Conservation (phyloP, 169 alveolate genomes). For the Eimeria praecox region DNA sequence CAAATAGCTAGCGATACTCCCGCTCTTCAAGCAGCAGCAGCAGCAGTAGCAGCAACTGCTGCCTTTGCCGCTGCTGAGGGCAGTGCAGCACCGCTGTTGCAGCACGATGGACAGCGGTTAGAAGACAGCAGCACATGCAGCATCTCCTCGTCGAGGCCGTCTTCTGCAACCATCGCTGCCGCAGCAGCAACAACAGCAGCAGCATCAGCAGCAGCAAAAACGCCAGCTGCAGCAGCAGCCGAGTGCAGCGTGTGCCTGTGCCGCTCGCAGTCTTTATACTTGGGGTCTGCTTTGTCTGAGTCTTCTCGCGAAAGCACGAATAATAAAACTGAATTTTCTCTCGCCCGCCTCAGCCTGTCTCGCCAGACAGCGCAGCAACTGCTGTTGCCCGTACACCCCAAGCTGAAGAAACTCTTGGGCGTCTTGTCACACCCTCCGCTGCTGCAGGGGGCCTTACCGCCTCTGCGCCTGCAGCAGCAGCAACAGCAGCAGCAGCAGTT, state of each 20-base stretch:
- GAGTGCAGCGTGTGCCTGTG: slow-evolving; percentile 13
- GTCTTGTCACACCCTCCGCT: slow-evolving; percentile 42
- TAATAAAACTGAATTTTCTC: neutral
- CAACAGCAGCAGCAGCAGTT: slow-evolving; percentile 34
- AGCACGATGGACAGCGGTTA: neutral
- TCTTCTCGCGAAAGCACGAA: neutral
- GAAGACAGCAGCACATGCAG: slow-evolving; percentile 28
- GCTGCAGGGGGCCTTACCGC: slow-evolving; percentile 48
- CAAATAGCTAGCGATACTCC: slow-evolving; percentile 15
- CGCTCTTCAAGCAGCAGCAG: slow-evolving; percentile 61
- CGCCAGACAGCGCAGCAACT: slow-evolving; percentile 61
- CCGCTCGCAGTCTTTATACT: neutral
- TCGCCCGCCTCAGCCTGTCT: neutral
- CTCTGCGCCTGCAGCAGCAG: slow-evolving; percentile 53
- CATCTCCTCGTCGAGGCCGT: neutral
- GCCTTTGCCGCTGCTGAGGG: slow-evolving; percentile 25
- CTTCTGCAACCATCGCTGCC: neutral
- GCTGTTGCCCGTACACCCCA: slow-evolving; percentile 36
- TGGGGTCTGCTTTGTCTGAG: neutral
- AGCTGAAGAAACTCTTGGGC: slow-evolving; percentile 9
- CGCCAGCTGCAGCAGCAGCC: slow-evolving; percentile 49
- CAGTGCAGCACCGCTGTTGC: neutral
- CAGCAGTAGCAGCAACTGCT: slow-evolving; percentile 47
- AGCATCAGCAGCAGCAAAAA: neutral
- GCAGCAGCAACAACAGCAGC: slow-evolving; percentile 16